A percentile compares a stretch with the other conserved stretches of the same genome.
phyloP scores from a whole-genome alignment of 768 basidiomycete genomes.

The Naganishia vaughanmartiniae region DNA sequence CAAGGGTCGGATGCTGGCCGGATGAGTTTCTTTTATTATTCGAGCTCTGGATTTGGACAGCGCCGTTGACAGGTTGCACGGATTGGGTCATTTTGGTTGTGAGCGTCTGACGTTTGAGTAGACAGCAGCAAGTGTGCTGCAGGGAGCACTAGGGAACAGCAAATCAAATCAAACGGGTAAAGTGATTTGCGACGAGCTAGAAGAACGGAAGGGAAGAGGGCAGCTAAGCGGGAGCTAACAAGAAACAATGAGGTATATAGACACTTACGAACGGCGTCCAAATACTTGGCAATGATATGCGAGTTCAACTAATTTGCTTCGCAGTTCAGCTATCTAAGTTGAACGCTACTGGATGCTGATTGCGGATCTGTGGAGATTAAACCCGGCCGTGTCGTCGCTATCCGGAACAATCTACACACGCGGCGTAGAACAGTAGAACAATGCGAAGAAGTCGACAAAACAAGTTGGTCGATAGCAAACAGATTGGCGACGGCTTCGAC shows the following conservation, averaged over 20 bases:
- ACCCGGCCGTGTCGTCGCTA: neutral
- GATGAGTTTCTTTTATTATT: neutral
- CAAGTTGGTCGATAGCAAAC: neutral
- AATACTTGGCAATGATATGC: too few species aligned
- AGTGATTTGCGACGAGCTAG: neutral
- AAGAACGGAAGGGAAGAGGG: neutral
- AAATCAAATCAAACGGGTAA: neutral
- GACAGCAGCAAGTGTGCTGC: neutral
- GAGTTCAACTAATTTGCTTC: too few species aligned
- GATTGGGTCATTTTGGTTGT: constrained; percentile 5
- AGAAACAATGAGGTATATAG: neutral
- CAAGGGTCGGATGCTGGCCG: neutral
- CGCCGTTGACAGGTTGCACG: neutral
- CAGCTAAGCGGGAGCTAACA: neutral
- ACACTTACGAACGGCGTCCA: constrained; percentile 2
- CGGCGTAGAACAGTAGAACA: neutral
- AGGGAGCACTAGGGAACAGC: neutral
- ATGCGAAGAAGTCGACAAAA: neutral
- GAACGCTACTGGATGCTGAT: neutral
- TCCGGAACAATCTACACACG: neutral
- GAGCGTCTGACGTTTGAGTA: neutral
- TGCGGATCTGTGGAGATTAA: neutral
- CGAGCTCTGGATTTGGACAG: neutral
- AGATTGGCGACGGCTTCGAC: neutral
- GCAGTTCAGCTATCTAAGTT: too few species aligned